phyloP scores from a whole-genome alignment of 1,284 basidiomycete genomes.

The Irpex sp. region DNA sequence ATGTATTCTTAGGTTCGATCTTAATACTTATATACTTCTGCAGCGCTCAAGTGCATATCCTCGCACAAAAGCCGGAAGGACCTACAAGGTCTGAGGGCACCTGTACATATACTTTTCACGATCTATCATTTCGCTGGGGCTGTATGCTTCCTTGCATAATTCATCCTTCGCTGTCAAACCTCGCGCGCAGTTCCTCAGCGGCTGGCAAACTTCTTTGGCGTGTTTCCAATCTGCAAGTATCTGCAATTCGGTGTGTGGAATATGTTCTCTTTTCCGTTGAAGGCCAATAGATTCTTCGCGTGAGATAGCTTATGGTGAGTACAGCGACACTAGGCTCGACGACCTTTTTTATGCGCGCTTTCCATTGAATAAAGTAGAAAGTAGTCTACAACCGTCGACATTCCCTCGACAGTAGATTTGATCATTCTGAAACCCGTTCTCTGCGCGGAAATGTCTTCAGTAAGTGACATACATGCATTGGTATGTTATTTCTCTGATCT shows the following conservation, averaged over 20 bases:
- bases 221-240: no score
- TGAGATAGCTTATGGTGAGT: no score
- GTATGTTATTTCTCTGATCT: neutral
- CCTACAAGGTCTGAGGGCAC: slow-evolving; percentile 66
- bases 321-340: no score
- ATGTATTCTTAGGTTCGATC: slow-evolving; percentile 7
- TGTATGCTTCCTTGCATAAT: neutral
- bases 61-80: slow-evolving; percentile 80
- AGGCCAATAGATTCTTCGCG: no score
- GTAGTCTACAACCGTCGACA: neutral
- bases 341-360: no score
- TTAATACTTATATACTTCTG: neutral
- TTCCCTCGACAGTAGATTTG: neutral
- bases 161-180: neutral
- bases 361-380: no score
- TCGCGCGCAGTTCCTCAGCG: no score
- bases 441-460: neutral
- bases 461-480: neutral
- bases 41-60: slow-evolving; percentile 83
- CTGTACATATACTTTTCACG: slow-evolving; percentile 6
- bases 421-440: neutral
- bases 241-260: no score
- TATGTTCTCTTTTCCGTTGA: no score
- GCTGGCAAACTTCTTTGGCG: no score
- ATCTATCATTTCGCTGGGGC: neutral